Evolutionary conservation across 345 rosid species (phyloP), one percentile per base, ranked within the genome.

Genomic region (Iberis pinnata): DNA sequence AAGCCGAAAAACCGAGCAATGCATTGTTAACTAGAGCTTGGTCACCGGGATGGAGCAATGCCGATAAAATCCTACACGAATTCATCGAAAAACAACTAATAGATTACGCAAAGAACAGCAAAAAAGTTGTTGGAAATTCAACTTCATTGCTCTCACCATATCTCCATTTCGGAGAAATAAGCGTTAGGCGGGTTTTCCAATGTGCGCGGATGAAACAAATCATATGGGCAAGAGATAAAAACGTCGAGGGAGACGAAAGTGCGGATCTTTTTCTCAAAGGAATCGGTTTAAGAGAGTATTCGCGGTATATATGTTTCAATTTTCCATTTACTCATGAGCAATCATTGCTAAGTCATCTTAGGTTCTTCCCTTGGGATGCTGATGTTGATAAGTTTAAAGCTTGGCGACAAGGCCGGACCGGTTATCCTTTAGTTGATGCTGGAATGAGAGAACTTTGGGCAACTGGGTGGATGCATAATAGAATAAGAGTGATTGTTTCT

Each of bases 401-500:
- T 18, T 90, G 98, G 98, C 84, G 92, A 68, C 96, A 84, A 73
- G 98, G 96, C 18, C 70, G 85, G 68, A 90, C 96, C 0, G 98
- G 96, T 17, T 90, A 90, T 61, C 96, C 96, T 0, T 66, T 90
- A 57, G 98, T 89, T 12, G 98, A 89, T 76, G 95, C 96, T 0
- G 98, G 96, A 49, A 89, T 89, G 98, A 84, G 98, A 46, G 95
- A 89, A 78, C 88, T 89, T 36, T 89, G 98, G 98, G 98, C 98
- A 13, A 89, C 92, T 0, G 96, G 98, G 46, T 86, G 98, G 98
- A 59, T 82, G 61, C 98, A 86, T 58, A 86, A 89, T 70, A 72
- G 84, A 68, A 75, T 84, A 48, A 76, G 98, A 73, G 94, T 86
- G 63, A 82, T 86, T 12, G 96, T 82, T 42, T 80, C 92, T 12